Base-by-base conservation (phyloP, 352 stramenopile genomes). In the Globisporangium heterothallicum region DNA sequence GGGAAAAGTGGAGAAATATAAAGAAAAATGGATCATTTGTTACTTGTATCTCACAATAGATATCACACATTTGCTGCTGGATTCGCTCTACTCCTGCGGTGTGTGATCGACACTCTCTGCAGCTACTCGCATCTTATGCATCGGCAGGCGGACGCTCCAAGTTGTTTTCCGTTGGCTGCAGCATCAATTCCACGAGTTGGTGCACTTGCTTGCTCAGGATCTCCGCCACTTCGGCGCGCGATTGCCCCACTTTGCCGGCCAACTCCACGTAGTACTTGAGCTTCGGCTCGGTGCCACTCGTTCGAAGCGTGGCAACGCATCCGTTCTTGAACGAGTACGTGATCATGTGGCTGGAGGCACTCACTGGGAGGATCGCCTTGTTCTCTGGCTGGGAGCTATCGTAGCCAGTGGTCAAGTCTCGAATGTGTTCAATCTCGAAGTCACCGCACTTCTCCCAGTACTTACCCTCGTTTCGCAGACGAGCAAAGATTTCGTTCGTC, bases 211-310 rank as follows among this genome's bases (percentile, higher is more conserved):
- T 72, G 18, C 48, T 59, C 22, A 92, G 59, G 29, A 82, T 74
- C 4, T 55, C 46, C 8, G 63, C 68, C 10, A 92, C 76, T 25
- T 90, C 77, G 21, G 70, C 68, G 19, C 78, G 80, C 41, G 68
- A 73, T 61, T 90, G 72, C 16, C 82, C 78, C 19, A 84, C 68
- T 25, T 72, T 61, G 19, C 81, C 84, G 21, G 80, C 78, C 12
- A 92, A 68, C 76, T 99, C 97, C 32, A 98, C 87, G 66, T 99
- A 99, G 65, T 98, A 99, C 74, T 99, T 99, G 56, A 99, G 96
- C 72, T 99, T 99, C 19, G 97, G 97, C 68, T 99, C 97, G 12
- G 97, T 99, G 18, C 97, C 97, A 65, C 94, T 98, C 30, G 95
- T 98, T 56, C 96, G 88, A 50, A 99, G 85, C 48, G 97, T 98